These are phyloP conservation scores for Ilyonectria sp. DNA, from an alignment of 2,329 filamentous ascomycete genomes.

Conservation along the genomic window DNA sequence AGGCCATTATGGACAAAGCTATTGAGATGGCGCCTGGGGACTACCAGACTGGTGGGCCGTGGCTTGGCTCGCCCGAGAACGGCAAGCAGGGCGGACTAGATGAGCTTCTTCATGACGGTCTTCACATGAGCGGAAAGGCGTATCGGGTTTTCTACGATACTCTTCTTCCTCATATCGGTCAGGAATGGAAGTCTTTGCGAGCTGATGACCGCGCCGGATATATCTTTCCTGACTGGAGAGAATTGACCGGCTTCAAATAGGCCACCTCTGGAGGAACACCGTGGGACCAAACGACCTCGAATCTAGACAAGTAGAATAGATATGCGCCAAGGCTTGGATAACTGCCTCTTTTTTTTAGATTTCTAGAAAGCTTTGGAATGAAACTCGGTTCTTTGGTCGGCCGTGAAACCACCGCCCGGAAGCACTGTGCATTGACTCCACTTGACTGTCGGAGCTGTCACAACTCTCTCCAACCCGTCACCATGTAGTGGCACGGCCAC, in stretches of 20 bases:
- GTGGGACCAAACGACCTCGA: neutral
- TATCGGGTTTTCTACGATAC: constrained; percentile 68
- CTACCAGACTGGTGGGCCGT: constrained; percentile 64
- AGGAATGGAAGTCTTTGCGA: constrained; percentile 56
- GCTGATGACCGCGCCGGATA: constrained; percentile 58
- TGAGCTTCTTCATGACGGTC: constrained; percentile 68
- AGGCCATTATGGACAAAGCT: constrained; percentile 81
- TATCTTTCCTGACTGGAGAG: constrained; percentile 66
- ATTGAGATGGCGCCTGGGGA: constrained; percentile 71
- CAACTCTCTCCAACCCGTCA: too few species aligned
- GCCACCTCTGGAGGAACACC: neutral
- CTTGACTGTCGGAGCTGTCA: too few species aligned
- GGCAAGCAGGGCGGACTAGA: constrained; percentile 67
- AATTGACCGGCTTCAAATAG: constrained; percentile 31
- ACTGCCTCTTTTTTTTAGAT: too few species aligned
- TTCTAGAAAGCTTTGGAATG: neutral
- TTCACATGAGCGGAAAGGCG: constrained; percentile 69
- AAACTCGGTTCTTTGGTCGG: neutral
- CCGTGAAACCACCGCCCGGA: too few species aligned
- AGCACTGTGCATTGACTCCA: too few species aligned
- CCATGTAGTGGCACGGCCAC: too few species aligned
- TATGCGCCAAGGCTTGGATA: neutral
- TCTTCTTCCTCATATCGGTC: constrained; percentile 64
- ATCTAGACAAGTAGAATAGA: neutral
- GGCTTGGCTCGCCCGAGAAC: constrained; percentile 65